Evolutionary conservation across 139 green algal species (phyloP), one percentile per base, ranked within the genome.

Genomic region (Yamagishiella unicocca): DNA sequence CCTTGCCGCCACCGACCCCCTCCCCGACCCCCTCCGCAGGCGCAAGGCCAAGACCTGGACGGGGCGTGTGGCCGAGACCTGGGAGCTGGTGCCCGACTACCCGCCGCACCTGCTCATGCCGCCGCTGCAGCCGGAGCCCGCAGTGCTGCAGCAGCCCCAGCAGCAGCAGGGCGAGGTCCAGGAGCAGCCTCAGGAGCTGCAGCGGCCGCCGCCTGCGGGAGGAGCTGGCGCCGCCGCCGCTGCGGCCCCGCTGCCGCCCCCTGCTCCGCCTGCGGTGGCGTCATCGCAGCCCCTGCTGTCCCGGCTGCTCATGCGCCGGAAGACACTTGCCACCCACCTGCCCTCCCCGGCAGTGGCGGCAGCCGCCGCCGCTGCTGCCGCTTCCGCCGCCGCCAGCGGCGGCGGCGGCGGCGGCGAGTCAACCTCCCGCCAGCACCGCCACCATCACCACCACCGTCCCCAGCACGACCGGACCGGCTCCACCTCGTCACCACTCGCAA

Each of bases 21-120:
- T n/a, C n/a, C n/a, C n/a, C n/a, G n/a, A n/a, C n/a, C n/a, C n/a
- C n/a, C n/a, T n/a, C n/a, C 67, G 54, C 61, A 89, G 72, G 12
- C 37, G 76, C 66, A 84, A 84, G 58, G 55, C 55, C 77, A 84
- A 84, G 77, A 84, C 55, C 14, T 84, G 77, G 77, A 84, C 77
- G 45, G 55, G 61, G 31, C 50, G 73, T 46, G 84, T 73, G 31
- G 72, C 67, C 0, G 72, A 88, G 53, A 78, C 77, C n/a, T 76
- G 45, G 74, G 82, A 84, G 54, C 79, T 72, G 54, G 33, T 85
- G 61, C 84, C 72, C 4, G 27, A 73, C 25, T 50, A 43, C 35
- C 75, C 21, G 5, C 61, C 55, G 68, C 77, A 68, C 3, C 53
- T 45, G 53, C 76, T 83, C 31, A 21, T 71, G 46, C 46, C 46